Percentiles rank a stretch among this genome's conserved stretches.
phyloP scores from a whole-genome alignment of 1,284 basidiomycete species.

The Fomitopsis schrenkii region DNA sequence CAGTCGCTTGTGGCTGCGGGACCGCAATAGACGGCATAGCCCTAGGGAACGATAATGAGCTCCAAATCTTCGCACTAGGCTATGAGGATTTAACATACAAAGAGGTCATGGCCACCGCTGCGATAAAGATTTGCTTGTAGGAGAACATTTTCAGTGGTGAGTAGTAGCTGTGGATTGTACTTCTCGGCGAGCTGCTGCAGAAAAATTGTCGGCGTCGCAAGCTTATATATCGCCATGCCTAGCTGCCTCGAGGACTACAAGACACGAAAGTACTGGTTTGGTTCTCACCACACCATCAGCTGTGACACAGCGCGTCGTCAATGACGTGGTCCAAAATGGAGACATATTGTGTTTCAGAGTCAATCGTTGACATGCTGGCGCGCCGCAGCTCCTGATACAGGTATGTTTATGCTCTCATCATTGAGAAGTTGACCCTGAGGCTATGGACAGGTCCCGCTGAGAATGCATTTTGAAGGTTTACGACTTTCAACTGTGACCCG shows the following conservation, averaged over 20 bases:
- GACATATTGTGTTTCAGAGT: too few species aligned
- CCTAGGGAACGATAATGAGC: neutral
- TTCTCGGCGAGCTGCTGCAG: neutral
- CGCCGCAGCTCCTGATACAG: too few species aligned
- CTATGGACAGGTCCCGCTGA: too few species aligned
- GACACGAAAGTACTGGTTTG: neutral
- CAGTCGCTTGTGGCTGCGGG: neutral
- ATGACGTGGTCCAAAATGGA: too few species aligned
- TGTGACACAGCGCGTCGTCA: neutral
- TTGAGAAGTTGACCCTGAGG: too few species aligned
- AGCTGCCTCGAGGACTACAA: neutral
- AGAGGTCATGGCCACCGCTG: neutral
- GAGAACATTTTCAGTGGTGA: neutral
- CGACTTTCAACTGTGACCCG: too few species aligned
- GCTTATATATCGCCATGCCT: neutral
- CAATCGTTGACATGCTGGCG: too few species aligned
- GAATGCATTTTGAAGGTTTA: too few species aligned
- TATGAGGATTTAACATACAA: neutral
- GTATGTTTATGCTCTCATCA: too few species aligned
- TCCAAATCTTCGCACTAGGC: neutral
- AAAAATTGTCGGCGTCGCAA: neutral
- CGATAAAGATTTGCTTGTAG: neutral
- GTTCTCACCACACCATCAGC: neutral
- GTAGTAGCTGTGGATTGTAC: neutral
- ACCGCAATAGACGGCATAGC: neutral